Evolutionary conservation across 2,329 filamentous ascomycete genomes (phyloP).

Genomic region (Rutstroemia sp.): DNA sequence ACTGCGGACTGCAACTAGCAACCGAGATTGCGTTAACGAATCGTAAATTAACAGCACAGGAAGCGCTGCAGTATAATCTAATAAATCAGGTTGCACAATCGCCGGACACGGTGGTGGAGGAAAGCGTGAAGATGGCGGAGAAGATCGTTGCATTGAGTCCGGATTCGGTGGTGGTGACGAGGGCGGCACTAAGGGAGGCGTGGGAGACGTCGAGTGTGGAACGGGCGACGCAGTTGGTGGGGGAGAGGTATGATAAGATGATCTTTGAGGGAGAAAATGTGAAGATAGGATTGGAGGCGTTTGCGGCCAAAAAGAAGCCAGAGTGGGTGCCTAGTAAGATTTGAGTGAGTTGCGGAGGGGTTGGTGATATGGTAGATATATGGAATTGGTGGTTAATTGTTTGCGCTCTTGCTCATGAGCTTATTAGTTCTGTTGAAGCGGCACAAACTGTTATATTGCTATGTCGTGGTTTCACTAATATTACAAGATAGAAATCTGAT

Average conservation of each 20-base stretch:
- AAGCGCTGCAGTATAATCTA: constrained; percentile 57
- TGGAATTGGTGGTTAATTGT: too few relatives aligned
- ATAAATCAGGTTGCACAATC: constrained; percentile 55
- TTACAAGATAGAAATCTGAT: too few relatives aligned
- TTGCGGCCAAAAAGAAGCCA: constrained; percentile 66
- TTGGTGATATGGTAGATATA: too few relatives aligned
- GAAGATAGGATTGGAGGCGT: constrained; percentile 64
- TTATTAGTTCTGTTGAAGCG: too few relatives aligned
- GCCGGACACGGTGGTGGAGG: constrained; percentile 39
- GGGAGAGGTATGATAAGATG: constrained; percentile 44
- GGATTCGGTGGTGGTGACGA: constrained; percentile 65
- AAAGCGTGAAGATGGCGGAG: constrained; percentile 53
- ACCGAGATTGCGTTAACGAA: constrained; percentile 65
- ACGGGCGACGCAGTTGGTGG: constrained; percentile 50
- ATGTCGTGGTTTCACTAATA: too few relatives aligned
- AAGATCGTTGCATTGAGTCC: constrained; percentile 60
- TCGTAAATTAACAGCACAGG: constrained; percentile 48
- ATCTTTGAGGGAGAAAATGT: constrained; percentile 64
- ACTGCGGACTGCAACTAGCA: constrained; percentile 58
- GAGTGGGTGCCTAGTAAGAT: constrained; percentile 59
- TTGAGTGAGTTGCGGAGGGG: constrained; percentile 24
- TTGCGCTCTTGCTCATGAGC: too few relatives aligned
- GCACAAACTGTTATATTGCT: too few relatives aligned
- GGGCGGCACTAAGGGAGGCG: constrained; percentile 61
- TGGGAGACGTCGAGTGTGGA: constrained; percentile 59